Percentiles rank a stretch among this genome's conserved stretches.
Evolutionary conservation across 1,284 basidiomycete species (phyloP).

Genomic region (Moesziomyces parantarcticus): DNA sequence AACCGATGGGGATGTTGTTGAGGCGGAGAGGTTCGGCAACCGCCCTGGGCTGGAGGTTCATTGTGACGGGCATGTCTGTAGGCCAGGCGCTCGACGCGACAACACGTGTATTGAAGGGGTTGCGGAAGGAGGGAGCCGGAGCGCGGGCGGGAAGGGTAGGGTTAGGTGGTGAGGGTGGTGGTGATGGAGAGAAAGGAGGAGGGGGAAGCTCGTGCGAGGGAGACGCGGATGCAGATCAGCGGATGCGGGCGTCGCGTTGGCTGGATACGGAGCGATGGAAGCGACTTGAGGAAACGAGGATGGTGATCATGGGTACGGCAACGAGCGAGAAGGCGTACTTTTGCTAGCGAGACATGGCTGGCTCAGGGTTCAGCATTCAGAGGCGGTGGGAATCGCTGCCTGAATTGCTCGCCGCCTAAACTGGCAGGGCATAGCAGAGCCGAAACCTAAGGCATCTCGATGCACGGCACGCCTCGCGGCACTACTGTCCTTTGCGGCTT

Average conservation of each 20-base stretch:
- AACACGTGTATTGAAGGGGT: background rate
- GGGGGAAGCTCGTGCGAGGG: constrained; percentile 6
- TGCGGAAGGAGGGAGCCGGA: background rate
- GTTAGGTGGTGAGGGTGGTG: background rate
- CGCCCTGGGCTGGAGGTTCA: constrained; percentile 20
- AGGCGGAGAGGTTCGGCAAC: constrained; percentile 32
- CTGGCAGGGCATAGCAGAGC: too few species aligned
- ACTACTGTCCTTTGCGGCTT: too few species aligned
- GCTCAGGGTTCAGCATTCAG: background rate
- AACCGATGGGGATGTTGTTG: constrained; percentile 43
- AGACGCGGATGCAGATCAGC: background rate
- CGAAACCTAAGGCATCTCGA: too few species aligned
- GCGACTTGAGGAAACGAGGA: background rate
- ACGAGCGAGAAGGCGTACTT: background rate
- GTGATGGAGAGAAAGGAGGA: background rate
- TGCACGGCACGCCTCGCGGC: too few species aligned
- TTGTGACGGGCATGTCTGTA: constrained; percentile 26
- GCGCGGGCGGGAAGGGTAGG: background rate
- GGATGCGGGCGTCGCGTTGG: background rate
- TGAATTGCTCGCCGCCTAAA: too few species aligned
- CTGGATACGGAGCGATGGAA: background rate
- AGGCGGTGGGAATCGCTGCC: background rate
- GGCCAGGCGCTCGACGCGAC: background rate
- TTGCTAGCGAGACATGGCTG: background rate
- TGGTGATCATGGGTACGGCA: background rate